Base-by-base conservation (phyloP, 495 filamentous ascomycete genomes). In the Neurospora tetrasperma region DNA sequence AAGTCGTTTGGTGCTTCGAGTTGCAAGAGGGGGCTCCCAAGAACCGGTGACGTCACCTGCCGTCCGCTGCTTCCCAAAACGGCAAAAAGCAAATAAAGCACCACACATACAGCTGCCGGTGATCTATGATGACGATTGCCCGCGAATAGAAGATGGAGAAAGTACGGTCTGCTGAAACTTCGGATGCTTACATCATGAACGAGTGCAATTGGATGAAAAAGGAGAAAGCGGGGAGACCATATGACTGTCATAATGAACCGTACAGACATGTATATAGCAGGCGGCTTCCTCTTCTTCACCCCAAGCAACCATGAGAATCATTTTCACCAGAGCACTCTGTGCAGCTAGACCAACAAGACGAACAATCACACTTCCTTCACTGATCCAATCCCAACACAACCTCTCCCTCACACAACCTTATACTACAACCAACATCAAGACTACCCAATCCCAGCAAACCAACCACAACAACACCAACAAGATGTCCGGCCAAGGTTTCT, bases 401-500 rank as follows among this genome's bases (percentile, higher is more conserved):
- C 27, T 31, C 27, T 27, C 11, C 5, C 48, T 27, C 23, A 2
- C 23, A 2, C 27, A 66, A 66, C 27, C 14, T 16, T 66, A 66
- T 35, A 66, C 54, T 10, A 35, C 54, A 31, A 62, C 54, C 54
- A 66, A 66, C 54, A 5, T 59, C 48, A 7, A 59, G 48, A 27
- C 0, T 27, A 4, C 8, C 54, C 54, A 66, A 0, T 27, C 31
- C 27, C 20, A 10, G 8, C 46, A n/a, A n/a, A 46, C n/a, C 43
- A 46, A 46, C 27, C 35, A 38, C 4, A 31, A 31, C 12, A 35
- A 27, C 5, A 59, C 23, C 27, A 71, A 70, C 73, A 76, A 20
- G 35, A 82, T 83, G 82, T 73, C 80, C 4, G 38, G 73, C 31
- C 14, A 70, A 76, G 54, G 54, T 66, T 81, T 77, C 82, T 88